Base-by-base conservation (phyloP, 805 yeast species). In the Candida golubevii region DNA sequence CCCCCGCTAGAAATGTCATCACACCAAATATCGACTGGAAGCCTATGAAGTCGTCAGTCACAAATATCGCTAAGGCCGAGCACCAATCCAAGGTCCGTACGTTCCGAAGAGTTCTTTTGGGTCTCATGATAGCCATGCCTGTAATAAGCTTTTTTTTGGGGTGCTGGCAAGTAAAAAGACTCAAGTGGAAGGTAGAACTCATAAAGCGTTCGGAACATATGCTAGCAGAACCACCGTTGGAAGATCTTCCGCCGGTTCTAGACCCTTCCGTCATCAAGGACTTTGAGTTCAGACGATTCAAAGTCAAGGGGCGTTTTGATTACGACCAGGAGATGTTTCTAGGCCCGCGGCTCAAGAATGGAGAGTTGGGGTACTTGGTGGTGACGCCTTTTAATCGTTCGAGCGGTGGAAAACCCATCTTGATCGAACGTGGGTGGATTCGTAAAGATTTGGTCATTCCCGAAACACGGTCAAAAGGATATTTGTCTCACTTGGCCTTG, bases 361-460 rank as follows among this genome's bases (percentile, higher is more conserved):
- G 73, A 5, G 69, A 71, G 50, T 76, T 80, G 45, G 99, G 99
- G 1, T 93, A 87, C 62, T 66, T 78, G 23, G 74, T 91, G 6
- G 79, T 86, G 28, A 84, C 95, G 6, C 98, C 99, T 10, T 79
- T 93, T 56, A 75, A 80, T 23, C 78, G 95, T 48, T 69, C 79
- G 4, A 81, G 79, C 48, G 86, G 88, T 23, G 93, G 89, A 1
- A 77, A 82, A 38, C 90, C 86, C 42, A 70, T 93, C 13, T 68
- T 93, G 42, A 76, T 93, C 27, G 95, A 88, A 61, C 77, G 99
- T 52, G 99, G 99, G 12, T 93, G 97, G 95, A 80, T 93, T 37
- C 68, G 79, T 26, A 88, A 85, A 53, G 85, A 80, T 11, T 79
- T 79, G 49, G 78, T 79, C 43, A 63, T 65, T 61, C 95, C 72